These are phyloP conservation scores for Phaeosphaeria sp. DNA, from an alignment of 2,329 filamentous ascomycete species.

Conservation along the genomic window DNA sequence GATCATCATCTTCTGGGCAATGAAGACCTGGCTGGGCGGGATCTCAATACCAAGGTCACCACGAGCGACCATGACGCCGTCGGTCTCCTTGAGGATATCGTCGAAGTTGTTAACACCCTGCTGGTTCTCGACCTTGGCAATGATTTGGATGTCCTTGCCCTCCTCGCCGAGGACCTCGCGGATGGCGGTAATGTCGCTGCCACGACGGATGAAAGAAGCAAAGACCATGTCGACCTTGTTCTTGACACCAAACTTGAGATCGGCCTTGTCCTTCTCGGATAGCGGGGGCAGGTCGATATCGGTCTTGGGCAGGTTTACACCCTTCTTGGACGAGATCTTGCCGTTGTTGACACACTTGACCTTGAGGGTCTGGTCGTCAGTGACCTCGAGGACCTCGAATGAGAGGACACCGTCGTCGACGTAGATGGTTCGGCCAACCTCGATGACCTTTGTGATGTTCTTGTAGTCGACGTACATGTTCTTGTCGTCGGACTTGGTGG, in stretches of 20 bases:
- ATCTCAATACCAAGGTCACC: slow-evolving; percentile 99
- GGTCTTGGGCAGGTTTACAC: slow-evolving; percentile 98
- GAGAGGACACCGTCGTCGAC: slow-evolving; percentile 98
- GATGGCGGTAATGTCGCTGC: slow-evolving; percentile 91
- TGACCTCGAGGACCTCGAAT: slow-evolving; percentile 88
- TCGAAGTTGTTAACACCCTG: slow-evolving; percentile 99
- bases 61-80: slow-evolving; percentile 99
- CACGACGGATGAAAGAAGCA: slow-evolving; percentile 95
- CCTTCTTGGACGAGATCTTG: slow-evolving; percentile 98
- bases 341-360: slow-evolving; percentile 94
- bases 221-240: slow-evolving; percentile 99
- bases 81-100: slow-evolving; percentile 93
- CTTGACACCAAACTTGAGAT: slow-evolving; percentile 95
- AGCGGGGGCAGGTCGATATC: slow-evolving; percentile 97
- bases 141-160: slow-evolving; percentile 97
- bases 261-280: slow-evolving; percentile 96
- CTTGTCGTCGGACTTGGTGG: slow-evolving; percentile 80
- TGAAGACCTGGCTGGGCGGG: slow-evolving; percentile 96
- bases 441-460: slow-evolving; percentile 99
- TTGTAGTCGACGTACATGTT: slow-evolving; percentile 99
- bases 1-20: slow-evolving; percentile 99
- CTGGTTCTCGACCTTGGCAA: slow-evolving; percentile 99
- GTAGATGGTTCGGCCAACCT: slow-evolving; percentile 90
- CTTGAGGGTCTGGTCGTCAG: slow-evolving; percentile 87
- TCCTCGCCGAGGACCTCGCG: slow-evolving; percentile 88